Evolutionary conservation across 441 rosid genomes (phyloP).

Genomic region (Gossypium lobatum): DNA sequence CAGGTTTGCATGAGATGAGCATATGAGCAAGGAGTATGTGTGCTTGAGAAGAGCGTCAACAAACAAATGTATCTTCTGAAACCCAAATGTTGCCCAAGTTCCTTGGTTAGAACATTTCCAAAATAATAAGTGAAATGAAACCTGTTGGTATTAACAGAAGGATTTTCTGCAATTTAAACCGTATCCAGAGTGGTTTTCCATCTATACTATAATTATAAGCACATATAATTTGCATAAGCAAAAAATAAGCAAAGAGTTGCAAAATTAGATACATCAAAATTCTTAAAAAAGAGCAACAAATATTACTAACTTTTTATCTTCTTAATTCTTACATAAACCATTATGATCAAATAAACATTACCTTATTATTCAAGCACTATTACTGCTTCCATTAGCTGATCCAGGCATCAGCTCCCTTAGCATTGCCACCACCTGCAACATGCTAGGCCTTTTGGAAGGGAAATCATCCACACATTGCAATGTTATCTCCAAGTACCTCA

Average conservation of each 20-base stretch:
- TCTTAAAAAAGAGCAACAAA: slow-evolving; percentile 15
- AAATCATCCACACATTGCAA: slow-evolving; percentile 88
- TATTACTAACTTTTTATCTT: slow-evolving; percentile 12
- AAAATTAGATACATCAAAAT: slow-evolving; percentile 26
- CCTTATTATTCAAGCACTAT: slow-evolving; percentile 30
- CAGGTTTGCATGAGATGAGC: slow-evolving; percentile 27
- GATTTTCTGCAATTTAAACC: background rate
- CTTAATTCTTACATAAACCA: slow-evolving; percentile 17
- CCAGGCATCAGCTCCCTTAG: slow-evolving; percentile 66
- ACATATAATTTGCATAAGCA: background rate
- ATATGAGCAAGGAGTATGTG: slow-evolving; percentile 23
- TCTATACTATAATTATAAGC: background rate
- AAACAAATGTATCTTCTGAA: background rate
- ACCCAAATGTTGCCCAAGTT: background rate
- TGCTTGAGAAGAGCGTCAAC: slow-evolving; percentile 21
- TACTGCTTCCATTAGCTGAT: slow-evolving; percentile 47
- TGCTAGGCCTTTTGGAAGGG: slow-evolving; percentile 81
- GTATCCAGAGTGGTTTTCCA: background rate
- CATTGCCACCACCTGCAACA: slow-evolving; percentile 91
- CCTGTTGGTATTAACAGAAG: background rate
- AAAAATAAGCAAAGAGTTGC: slow-evolving; percentile 12
- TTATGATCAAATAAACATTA: slow-evolving; percentile 4
- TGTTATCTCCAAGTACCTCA: slow-evolving; percentile 70
- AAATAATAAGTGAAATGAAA: background rate
- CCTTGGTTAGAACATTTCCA: background rate